Evolutionary conservation across 2,329 filamentous ascomycete species (phyloP), one percentile per base, ranked within the genome.

Genomic region (Alternaria viburni): DNA sequence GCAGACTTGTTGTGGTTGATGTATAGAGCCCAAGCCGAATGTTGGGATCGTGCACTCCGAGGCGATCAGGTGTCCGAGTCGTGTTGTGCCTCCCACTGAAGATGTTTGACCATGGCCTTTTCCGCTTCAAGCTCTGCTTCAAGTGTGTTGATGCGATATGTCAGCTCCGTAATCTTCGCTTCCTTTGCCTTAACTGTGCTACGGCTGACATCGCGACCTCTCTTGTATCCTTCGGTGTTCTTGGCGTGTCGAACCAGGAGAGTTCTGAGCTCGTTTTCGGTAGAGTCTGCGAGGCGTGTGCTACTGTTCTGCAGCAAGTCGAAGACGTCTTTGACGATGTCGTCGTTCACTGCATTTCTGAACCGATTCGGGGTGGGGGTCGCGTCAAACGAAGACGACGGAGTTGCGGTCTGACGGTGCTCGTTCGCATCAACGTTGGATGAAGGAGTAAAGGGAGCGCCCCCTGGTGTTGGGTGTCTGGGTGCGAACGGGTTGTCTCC

Each of bases 191-290:
- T 89, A 32, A 92, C 73, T 5, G 85, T 86, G 9, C 86, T 77
- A n/a, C 91, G 81, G 4, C 87, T 85, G 7, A 90, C 86, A 63
- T 95, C 91, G 3, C 91, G 83, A 0, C 90, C 90, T 65, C 86
- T 86, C 43, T 84, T 83, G 19, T 91, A 83, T 0, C 91, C 91
- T 70, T 86, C 87, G 0, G 85, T 83, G 55, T 84, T 85, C 55
- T 89, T 79, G 15, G 87, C 86, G 67, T 91, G 84, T 47, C 80
- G 85, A 7, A 59, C 67, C 1, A 78, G 62, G 0, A 79, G 50
- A 8, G 45, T 59, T 17, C 41, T 69, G n/a, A 81, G 66, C 5
- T 63, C 64, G 1, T 43, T 63, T 15, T 69, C 28, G 28, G 28
- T 30, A 30, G 11, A 30, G 28, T 64, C 52, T 26, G 49, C 32